These are phyloP conservation scores for Juglanconis sp. DNA, from an alignment of 2,329 filamentous ascomycete genomes.

Conservation along the genomic window DNA sequence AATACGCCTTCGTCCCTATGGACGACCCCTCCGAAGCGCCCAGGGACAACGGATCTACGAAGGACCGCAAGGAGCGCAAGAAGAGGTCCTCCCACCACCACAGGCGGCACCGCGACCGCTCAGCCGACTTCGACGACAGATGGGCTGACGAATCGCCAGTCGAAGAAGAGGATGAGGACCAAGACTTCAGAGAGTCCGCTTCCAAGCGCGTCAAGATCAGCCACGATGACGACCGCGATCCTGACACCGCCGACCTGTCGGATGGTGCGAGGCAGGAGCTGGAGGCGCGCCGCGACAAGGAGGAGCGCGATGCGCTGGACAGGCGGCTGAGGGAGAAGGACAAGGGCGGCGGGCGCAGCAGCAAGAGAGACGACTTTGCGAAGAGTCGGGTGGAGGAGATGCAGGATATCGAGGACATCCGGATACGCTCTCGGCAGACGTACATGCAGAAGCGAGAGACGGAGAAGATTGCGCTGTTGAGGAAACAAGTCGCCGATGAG, in stretches of 20 bases:
- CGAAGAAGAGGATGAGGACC: constrained; percentile 44
- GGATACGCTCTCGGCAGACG: constrained; percentile 81
- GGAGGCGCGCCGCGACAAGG: constrained; percentile 62
- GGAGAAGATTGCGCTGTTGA: constrained; percentile 79
- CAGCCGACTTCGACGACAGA: constrained; percentile 65
- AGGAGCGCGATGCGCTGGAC: constrained; percentile 78
- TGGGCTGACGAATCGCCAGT: constrained; percentile 76
- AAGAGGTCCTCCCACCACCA: constrained; percentile 25
- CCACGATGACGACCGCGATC: constrained; percentile 47
- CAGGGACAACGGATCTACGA: constrained; percentile 42
- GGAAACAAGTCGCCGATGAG: constrained; percentile 88
- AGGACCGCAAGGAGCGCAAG: constrained; percentile 48
- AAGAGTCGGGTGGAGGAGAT: constrained; percentile 65
- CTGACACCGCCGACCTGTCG: constrained; percentile 50
- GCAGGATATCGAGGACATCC: constrained; percentile 66
- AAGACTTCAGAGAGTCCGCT: constrained; percentile 65
- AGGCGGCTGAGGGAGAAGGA: constrained; percentile 71
- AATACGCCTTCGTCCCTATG: constrained; percentile 67
- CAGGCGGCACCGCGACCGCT: constrained; percentile 27
- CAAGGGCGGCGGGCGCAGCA: constrained; percentile 58
- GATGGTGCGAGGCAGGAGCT: constrained; percentile 57
- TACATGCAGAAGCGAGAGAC: constrained; percentile 91
- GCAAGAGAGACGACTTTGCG: constrained; percentile 55
- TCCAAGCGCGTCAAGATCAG: constrained; percentile 66
- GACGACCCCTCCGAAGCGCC: constrained; percentile 52